phyloP scores from a whole-genome alignment of 2,329 filamentous ascomycete species.

The Phyllosticta citribraziliensis region DNA sequence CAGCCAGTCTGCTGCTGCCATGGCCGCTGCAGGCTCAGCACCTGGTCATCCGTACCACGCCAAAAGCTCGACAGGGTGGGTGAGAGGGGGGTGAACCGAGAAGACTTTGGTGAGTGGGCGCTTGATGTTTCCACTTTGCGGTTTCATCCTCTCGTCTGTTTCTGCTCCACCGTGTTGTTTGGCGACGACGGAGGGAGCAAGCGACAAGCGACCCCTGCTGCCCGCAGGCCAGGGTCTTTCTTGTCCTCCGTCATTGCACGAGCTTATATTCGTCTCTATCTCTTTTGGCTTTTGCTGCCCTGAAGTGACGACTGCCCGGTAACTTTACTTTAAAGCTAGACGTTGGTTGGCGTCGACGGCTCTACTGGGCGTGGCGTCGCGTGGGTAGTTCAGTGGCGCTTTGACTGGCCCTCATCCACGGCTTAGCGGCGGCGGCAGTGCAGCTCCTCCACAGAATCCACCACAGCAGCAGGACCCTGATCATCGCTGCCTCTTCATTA shows the following conservation, averaged over 20 bases:
- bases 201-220: not conserved
- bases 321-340: not conserved
- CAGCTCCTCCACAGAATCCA: not conserved
- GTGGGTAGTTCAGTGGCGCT: not conserved
- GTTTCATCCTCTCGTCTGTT: not conserved
- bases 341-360: not conserved
- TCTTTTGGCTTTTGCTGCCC: not conserved
- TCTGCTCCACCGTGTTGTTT: not conserved
- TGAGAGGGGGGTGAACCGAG: not conserved
- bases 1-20: not conserved
- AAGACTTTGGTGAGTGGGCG: not conserved
- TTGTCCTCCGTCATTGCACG: not conserved
- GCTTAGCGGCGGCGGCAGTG: not conserved
- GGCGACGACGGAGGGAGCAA: not conserved
- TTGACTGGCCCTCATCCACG: not conserved
- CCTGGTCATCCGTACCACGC: not conserved
- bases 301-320: not conserved
- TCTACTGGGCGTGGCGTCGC: not conserved
- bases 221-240: not conserved
- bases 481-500: not conserved
- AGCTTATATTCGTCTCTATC: not conserved
- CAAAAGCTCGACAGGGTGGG: not conserved
- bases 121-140: not conserved
- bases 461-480: not conserved
- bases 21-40: not conserved